These are phyloP conservation scores for Coemansia sp. DNA, from an alignment of 371 early-diverging fungal species.

Conservation along the genomic window DNA sequence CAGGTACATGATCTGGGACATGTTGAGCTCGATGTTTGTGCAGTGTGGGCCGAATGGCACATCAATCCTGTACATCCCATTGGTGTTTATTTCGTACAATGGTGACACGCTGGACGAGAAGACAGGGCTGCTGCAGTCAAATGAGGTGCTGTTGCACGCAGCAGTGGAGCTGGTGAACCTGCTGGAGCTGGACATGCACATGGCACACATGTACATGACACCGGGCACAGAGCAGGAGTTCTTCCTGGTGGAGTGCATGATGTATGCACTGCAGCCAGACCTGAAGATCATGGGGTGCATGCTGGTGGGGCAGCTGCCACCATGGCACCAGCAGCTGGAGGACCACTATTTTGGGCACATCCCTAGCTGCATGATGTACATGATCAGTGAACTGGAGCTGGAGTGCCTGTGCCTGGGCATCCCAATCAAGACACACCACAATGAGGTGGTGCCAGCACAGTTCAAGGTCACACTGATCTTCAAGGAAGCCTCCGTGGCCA, in stretches of 20 bases:
- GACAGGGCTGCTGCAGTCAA: constrained; percentile 91
- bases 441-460: constrained; percentile 99
- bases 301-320: constrained; percentile 88
- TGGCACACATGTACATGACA: constrained; percentile 82
- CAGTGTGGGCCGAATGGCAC: constrained; percentile 92
- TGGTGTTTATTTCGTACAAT: constrained; percentile 97
- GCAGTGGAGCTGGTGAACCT: constrained; percentile 74
- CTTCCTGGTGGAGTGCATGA: constrained; percentile 92
- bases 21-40: constrained; percentile 92
- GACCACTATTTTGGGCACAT: constrained; percentile 99
- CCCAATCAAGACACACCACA: constrained; percentile 98
- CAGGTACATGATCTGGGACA: constrained; percentile 99
- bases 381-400: constrained; percentile 89
- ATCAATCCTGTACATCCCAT: constrained; percentile 90
- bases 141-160: constrained; percentile 77
- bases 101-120: constrained; percentile 99
- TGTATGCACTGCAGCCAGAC: constrained; percentile 92
- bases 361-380: constrained; percentile 88
- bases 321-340: constrained; percentile 97
- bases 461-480: constrained; percentile 98
- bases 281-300: constrained; percentile 96
- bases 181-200: constrained; percentile 66
- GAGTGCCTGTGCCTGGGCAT: constrained; percentile 94
- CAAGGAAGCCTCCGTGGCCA: constrained; percentile 92
- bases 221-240: constrained; percentile 98